Conservation (phyloP, 2,329 filamentous ascomycete genomes). For the Penicillium sp. region DNA sequence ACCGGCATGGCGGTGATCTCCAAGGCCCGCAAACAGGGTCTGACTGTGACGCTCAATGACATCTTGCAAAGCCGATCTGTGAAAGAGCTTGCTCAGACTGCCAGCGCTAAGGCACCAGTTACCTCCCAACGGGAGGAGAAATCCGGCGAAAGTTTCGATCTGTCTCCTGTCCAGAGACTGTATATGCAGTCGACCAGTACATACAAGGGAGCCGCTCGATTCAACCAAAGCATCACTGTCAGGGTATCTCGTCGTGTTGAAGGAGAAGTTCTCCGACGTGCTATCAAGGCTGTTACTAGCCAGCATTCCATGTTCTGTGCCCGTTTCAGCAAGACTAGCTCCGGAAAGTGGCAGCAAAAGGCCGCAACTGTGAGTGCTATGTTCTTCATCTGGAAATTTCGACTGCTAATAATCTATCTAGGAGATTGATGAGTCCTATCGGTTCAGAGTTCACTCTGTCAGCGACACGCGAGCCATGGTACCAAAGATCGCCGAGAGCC, state of each 20-base stretch:
- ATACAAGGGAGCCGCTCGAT: constrained; percentile 30
- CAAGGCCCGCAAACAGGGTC: constrained; percentile 39
- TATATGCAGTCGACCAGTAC: constrained; percentile 32
- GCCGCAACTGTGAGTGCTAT: constrained; percentile 32
- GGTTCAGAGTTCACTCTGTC: constrained; percentile 33
- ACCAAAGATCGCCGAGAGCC: constrained; percentile 34
- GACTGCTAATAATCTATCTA: too few relatives aligned
- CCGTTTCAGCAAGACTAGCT: constrained; percentile 26
- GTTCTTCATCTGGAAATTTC: too few relatives aligned
- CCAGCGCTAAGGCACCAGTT: constrained; percentile 20
- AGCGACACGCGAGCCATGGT: constrained; percentile 29
- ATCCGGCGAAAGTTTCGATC: constrained; percentile 30
- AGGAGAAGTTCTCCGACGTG: constrained; percentile 27
- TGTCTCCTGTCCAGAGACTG: constrained; percentile 41
- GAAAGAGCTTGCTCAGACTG: constrained; percentile 33
- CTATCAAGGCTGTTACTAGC: constrained; percentile 34
- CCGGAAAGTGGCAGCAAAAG: constrained; percentile 34
- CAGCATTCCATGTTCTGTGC: constrained; percentile 43
- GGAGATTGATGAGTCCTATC: constrained; percentile 38
- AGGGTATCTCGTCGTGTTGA: constrained; percentile 32
- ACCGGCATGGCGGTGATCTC: constrained; percentile 45
- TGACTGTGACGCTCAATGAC: constrained; percentile 38
- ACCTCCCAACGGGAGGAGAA: constrained; percentile 29
- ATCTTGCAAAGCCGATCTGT: constrained; percentile 41
- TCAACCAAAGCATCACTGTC: constrained; percentile 42